These are phyloP conservation scores for Nakazawaea wickerhamii DNA, from an alignment of 805 yeast species.

Conservation along the genomic window DNA sequence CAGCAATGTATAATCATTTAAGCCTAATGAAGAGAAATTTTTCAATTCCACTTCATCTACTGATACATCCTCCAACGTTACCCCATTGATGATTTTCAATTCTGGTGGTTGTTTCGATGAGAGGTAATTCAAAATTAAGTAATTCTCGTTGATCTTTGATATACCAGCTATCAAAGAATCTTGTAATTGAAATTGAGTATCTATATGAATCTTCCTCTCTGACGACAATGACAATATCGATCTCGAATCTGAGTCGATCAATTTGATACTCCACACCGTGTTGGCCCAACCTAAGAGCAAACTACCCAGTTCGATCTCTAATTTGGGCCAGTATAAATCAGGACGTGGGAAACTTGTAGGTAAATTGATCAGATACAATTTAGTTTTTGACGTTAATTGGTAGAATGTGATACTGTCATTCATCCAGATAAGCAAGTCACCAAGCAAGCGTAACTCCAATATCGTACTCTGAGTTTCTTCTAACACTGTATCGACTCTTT, in stretches of 20 bases:
- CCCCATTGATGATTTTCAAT: constrained; percentile 57
- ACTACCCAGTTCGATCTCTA: constrained; percentile 65
- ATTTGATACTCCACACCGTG: constrained; percentile 64
- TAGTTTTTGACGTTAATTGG: constrained; percentile 46
- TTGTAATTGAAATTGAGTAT: constrained; percentile 39
- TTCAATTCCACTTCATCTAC: constrained; percentile 73
- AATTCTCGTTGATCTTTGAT: constrained; percentile 62
- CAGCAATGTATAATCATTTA: constrained; percentile 78
- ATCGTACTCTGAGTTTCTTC: constrained; percentile 66
- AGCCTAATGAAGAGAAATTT: constrained; percentile 52
- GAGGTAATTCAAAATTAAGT: constrained; percentile 53
- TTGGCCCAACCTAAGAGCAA: constrained; percentile 80
- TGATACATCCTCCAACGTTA: constrained; percentile 65
- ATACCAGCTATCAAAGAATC: constrained; percentile 69
- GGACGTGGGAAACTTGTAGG: constrained; percentile 58
- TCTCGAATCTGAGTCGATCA: constrained; percentile 19
- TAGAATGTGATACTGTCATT: constrained; percentile 78
- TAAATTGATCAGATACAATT: constrained; percentile 47
- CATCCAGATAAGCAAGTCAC: constrained; percentile 74
- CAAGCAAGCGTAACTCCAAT: constrained; percentile 57
- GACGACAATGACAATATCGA: constrained; percentile 33
- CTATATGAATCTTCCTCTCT: constrained; percentile 42
- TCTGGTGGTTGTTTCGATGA: constrained; percentile 57
- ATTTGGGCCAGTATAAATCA: constrained; percentile 80
- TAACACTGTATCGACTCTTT: constrained; percentile 61